Evolutionary conservation across 192 early-diverging fungal species (phyloP), one percentile per base, ranked within the genome.

Genomic region (Phlyctochytrium bullatum): DNA sequence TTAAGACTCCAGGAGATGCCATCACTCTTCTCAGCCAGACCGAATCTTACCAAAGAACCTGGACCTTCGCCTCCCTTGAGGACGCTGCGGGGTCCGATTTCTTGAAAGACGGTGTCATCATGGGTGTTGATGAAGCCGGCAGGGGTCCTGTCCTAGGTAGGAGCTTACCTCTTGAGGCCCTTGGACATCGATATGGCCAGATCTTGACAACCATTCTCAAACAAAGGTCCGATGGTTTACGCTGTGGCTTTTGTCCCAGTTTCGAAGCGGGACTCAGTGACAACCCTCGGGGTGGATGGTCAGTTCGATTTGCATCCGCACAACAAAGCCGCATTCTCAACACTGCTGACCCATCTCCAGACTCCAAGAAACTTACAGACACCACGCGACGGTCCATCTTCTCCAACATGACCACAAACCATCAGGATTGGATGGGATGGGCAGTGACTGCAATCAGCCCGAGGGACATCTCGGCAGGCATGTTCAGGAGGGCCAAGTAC

Each of bases 51-150:
- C 40, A 47, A 20, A 14, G 10, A 47, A 47, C 40, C 6, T 47
- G 40, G 40, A 47, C 40, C 40, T 20, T 14, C 40, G 6, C 10
- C 40, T 20, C 6, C 20, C 10, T 47, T 47, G 10, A 6, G 6
- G 40, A 47, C 40, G 6, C 40, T 20, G 20, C 20, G 6, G 10
- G 6, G 10, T 20, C 20, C 40, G 20, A 47, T 20, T 6, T 20
- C 20, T 6, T 47, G 6, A 20, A 47, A 6, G 40, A 47, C 6
- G 10, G 40, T 47, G 40, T 47, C 40, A 47, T 47, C 40, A 47
- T 98, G 32, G 96, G 97, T 28, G 91, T 99, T 0, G 97, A 99
- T 70, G 97, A 99, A 64, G 97, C 97, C 27, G 97, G 97, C 4
- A 77, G 96, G 16, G 97, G 97, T 0, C 97, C 97, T 3, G 96